phyloP scores from a whole-genome alignment of 139 green algal genomes.

The Chlorella sp. region DNA sequence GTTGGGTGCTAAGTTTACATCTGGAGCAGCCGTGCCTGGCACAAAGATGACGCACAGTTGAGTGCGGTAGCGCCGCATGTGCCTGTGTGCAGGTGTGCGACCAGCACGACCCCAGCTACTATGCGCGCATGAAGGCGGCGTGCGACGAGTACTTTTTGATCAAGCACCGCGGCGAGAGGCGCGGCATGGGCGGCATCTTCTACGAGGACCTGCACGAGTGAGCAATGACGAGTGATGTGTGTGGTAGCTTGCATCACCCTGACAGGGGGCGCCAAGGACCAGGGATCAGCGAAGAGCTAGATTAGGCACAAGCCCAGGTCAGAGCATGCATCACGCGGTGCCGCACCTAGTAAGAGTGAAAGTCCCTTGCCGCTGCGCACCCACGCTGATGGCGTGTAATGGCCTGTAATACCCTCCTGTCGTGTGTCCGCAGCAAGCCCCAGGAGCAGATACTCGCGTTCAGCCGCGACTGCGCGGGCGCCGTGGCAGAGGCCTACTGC shows the following conservation, averaged over 20 bases:
- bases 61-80: neutral
- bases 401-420: neutral
- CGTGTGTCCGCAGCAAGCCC: slow-evolving; percentile 32
- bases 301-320: too few species aligned
- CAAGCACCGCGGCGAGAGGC: slow-evolving; percentile 80
- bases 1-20: neutral
- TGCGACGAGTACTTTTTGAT: slow-evolving; percentile 99
- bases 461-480: slow-evolving; percentile 61
- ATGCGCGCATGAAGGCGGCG: slow-evolving; percentile 90
- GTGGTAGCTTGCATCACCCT: neutral
- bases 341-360: too few species aligned
- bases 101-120: slow-evolving; percentile 89
- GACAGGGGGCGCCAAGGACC: neutral
- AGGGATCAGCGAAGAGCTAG: neutral
- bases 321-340: too few species aligned
- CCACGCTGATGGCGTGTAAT: too few species aligned
- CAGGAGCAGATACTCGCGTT: slow-evolving; percentile 72
- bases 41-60: neutral
- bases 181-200: slow-evolving; percentile 97
- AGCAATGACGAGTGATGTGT: too few species aligned
- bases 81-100: slow-evolving; percentile 68
- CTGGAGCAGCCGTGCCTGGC: neutral
- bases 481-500: slow-evolving; percentile 78
- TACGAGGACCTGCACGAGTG: slow-evolving; percentile 95
- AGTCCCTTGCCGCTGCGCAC: too few species aligned